phyloP scores from a whole-genome alignment of 257 asterid species.

The Solanum neorickii region DNA sequence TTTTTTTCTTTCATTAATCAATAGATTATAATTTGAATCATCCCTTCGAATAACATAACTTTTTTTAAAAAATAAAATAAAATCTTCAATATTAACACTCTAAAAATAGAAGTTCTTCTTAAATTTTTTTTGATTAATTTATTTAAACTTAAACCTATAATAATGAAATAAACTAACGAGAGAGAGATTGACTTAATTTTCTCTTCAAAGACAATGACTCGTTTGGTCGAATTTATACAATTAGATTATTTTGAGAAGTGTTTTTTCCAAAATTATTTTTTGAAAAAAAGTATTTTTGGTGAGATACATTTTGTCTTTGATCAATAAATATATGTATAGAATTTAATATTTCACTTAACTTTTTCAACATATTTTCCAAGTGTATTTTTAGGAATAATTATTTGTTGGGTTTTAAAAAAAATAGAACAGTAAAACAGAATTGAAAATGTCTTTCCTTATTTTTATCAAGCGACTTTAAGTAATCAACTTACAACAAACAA shows the following conservation, averaged over 20 bases:
- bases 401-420: neutral
- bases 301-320: neutral
- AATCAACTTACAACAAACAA: no score
- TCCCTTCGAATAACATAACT: neutral
- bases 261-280: no score
- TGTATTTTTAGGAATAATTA: neutral
- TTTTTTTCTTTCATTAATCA: no score
- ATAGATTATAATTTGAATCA: neutral
- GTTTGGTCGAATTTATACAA: neutral
- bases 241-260: neutral
- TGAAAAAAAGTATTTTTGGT: neutral
- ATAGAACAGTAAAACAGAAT: no score
- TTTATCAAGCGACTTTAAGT: no score
- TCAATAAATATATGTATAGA: neutral
- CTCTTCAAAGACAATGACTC: neutral
- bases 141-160: neutral
- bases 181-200: neutral
- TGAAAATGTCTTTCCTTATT: no score
- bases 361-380: neutral
- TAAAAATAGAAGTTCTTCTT: neutral
- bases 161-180: neutral
- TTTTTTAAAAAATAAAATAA: no score
- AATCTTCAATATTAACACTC: neutral
- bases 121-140: neutral
- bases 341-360: neutral